Evolutionary conservation across 148 eudicot genomes (phyloP).

Genomic region (Chenopodium formosanum): DNA sequence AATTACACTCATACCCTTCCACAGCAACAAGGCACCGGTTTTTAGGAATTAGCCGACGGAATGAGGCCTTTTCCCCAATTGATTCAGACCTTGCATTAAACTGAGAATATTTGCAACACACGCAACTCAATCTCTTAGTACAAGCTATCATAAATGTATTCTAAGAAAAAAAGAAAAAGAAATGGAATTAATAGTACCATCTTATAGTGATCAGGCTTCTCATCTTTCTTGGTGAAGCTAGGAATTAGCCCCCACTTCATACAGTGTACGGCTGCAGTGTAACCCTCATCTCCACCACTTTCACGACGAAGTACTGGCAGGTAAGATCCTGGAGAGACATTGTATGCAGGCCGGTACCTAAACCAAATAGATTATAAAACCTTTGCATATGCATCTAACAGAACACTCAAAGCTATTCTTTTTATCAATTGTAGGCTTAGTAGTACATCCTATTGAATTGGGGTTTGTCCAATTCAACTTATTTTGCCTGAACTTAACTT

Average conservation of each 20-base stretch:
- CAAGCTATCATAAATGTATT: not conserved
- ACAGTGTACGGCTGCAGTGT: slow-evolving; percentile 68
- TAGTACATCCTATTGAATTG: too few relatives aligned
- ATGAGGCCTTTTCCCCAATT: slow-evolving; percentile 77
- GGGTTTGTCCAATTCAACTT: too few relatives aligned
- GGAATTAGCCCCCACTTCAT: slow-evolving; percentile 99
- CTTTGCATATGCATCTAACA: too few relatives aligned
- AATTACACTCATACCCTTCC: slow-evolving; percentile 68
- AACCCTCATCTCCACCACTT: slow-evolving; percentile 42
- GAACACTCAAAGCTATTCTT: too few relatives aligned
- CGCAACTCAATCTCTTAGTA: not conserved
- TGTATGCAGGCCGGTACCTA: slow-evolving; percentile 70
- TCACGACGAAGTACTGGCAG: slow-evolving; percentile 78
- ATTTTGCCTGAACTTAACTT: too few relatives aligned
- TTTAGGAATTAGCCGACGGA: slow-evolving; percentile 87
- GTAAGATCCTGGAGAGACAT: slow-evolving; percentile 80
- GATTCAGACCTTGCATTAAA: slow-evolving; percentile 96
- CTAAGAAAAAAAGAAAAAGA: not conserved
- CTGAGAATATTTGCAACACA: slow-evolving; percentile 38
- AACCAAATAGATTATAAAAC: not conserved
- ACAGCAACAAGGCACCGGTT: slow-evolving; percentile 82
- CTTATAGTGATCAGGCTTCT: slow-evolving; percentile 83
- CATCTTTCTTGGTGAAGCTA: slow-evolving; percentile 88
- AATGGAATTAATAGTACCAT: slow-evolving; percentile 49
- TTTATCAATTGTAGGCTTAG: too few relatives aligned